phyloP scores from a whole-genome alignment of 108 stramenopile species.

The Fistulifera pelliculosa region DNA sequence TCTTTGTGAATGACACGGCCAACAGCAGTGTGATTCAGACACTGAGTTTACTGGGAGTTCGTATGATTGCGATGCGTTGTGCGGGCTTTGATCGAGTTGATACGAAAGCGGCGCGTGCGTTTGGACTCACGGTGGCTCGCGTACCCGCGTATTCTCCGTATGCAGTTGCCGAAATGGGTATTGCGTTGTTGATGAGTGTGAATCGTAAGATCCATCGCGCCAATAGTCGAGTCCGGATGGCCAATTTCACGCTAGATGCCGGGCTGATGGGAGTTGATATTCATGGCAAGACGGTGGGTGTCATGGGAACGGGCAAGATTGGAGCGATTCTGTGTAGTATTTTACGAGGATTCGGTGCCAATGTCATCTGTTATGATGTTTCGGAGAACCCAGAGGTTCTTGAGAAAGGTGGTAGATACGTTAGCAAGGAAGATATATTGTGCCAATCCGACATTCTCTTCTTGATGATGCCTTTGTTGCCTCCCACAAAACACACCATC shows the following conservation, averaged over 20 bases:
- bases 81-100: slow-evolving; percentile 78
- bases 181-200: slow-evolving; percentile 67
- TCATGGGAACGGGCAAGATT: slow-evolving; percentile 60
- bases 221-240: slow-evolving; percentile 52
- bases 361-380: slow-evolving; percentile 59
- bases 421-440: slow-evolving; percentile 58
- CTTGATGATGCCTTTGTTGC: slow-evolving; percentile 66
- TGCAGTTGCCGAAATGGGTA: slow-evolving; percentile 75
- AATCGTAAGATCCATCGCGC: slow-evolving; percentile 57
- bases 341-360: slow-evolving; percentile 66
- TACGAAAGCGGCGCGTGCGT: slow-evolving; percentile 49
- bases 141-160: slow-evolving; percentile 81
- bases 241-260: slow-evolving; percentile 66
- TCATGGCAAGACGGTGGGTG: slow-evolving; percentile 59
- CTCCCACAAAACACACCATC: slow-evolving; percentile 51
- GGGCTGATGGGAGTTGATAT: slow-evolving; percentile 72
- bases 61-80: slow-evolving; percentile 57
- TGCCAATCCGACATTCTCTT: slow-evolving; percentile 57
- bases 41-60: slow-evolving; percentile 48
- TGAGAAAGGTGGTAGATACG: slow-evolving; percentile 63
- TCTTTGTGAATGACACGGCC: slow-evolving; percentile 76
- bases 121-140: slow-evolving; percentile 51
- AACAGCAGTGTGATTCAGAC: slow-evolving; percentile 34
- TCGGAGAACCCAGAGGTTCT: slow-evolving; percentile 53
- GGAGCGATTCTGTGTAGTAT: slow-evolving; percentile 67